Evolutionary conservation across 352 stramenopile species (phyloP), one percentile per base, ranked within the genome.

Genomic region (Blastocystis sp.): DNA sequence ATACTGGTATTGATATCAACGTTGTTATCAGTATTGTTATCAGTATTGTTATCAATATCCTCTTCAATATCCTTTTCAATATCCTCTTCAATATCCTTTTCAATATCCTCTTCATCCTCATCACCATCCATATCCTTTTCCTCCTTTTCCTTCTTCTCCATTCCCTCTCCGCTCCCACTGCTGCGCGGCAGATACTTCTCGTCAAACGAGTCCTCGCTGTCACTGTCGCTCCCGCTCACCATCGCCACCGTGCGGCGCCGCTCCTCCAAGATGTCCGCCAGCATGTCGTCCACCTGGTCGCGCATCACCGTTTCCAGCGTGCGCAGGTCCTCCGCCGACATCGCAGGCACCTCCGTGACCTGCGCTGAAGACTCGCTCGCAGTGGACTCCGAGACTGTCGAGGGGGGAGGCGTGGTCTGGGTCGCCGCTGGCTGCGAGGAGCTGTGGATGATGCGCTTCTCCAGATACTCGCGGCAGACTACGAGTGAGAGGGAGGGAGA

Each of bases 261-360:
- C 24, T 81, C 69, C 46, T 42, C 34, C 36, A 81, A 32, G 27
- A 81, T 81, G 53, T 81, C 69, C 21, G 61, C 32, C n/a, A 81
- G 46, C 69, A 81, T 81, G 44, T 81, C 69, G 53, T 81, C 63
- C 44, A 81, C 69, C n/a, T 81, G 40, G n/a, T 14, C 21, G 7
- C 48, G 44, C 69, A 81, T 81, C 44, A 81, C 16, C 24, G 61
- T 29, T 18, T 81, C 69, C 69, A 81, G 53, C 46, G 38, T 40
- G 24, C 29, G 29, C 27, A 63, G 32, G 21, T 81, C 69, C 14
- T 81, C 69, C n/a, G 24, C 46, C 29, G 48, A 65, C 11, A 81
- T 59, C 44, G 40, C 63, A 0, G 27, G 21, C 9, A 34, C n/a
- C n/a, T n/a, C n/a, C n/a, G n/a, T n/a, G n/a, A n/a, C n/a, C n/a